Percentiles rank a stretch among this genome's conserved stretches.
phyloP scores from a whole-genome alignment of 208 protist species.

The Tritrichomonas musculus region DNA sequence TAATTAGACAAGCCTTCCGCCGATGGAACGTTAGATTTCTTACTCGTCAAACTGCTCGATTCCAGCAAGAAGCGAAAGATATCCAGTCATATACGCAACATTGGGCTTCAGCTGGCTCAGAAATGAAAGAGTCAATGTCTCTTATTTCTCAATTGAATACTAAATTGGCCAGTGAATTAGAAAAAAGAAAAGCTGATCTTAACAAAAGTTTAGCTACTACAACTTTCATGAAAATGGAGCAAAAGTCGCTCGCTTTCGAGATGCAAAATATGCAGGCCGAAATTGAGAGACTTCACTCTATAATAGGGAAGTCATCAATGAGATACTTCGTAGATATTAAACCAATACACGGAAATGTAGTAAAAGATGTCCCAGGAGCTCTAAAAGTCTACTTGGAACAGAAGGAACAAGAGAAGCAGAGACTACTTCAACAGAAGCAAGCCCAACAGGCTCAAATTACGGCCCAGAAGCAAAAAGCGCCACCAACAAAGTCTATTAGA shows the following conservation, averaged over 20 bases:
- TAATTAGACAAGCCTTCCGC: not conserved
- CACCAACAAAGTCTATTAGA: not conserved
- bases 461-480: not conserved
- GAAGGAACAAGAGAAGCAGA: not conserved
- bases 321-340: conserved; percentile 30
- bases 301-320: not conserved
- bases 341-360: not conserved
- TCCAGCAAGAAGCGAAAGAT: not conserved
- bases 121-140: not conserved
- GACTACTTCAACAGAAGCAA: not conserved
- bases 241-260: not conserved
- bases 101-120: not conserved
- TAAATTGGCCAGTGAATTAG: not conserved
- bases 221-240: not conserved
- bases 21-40: not conserved
- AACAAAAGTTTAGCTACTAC: not conserved
- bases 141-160: not conserved
- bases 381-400: not conserved
- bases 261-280: not conserved
- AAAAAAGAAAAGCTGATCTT: not conserved
- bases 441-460: not conserved
- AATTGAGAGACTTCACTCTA: not conserved
- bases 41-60: not conserved
- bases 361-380: not conserved
- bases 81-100: not conserved